phyloP scores from a whole-genome alignment of 768 basidiomycete species.

The Leucosporidium creatinivorum region DNA sequence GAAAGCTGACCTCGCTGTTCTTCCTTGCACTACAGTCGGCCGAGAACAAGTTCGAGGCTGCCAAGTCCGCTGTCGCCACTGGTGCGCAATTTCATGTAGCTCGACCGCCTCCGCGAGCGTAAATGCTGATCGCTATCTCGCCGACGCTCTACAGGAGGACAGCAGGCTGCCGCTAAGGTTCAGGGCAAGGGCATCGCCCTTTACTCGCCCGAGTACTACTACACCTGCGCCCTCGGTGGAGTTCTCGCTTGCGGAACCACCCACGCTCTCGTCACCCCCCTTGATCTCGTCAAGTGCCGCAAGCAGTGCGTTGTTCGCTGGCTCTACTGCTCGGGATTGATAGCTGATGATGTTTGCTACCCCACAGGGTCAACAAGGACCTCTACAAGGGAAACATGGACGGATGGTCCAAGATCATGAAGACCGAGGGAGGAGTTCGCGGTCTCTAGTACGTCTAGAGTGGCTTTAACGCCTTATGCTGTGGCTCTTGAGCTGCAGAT shows the following conservation, averaged over 20 bases:
- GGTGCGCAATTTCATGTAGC: constrained; percentile 1
- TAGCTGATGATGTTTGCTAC: too few relatives aligned
- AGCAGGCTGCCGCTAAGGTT: constrained; percentile 18
- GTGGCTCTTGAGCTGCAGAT: background rate
- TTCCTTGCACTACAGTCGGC: constrained; percentile 8
- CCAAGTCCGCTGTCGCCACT: constrained; percentile 14
- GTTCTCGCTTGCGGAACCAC: constrained; percentile 78
- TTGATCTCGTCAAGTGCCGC: constrained; percentile 39
- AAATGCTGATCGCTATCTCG: background rate
- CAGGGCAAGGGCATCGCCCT: constrained; percentile 27
- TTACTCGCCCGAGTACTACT: constrained; percentile 38
- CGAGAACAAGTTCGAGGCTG: constrained; percentile 25
- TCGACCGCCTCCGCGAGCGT: too few relatives aligned
- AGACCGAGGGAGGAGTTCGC: constrained; percentile 32
- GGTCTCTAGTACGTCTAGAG: constrained; percentile 32
- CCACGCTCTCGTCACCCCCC: constrained; percentile 49
- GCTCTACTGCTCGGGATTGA: background rate
- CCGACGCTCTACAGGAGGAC: background rate
- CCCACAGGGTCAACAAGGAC: constrained; percentile 34
- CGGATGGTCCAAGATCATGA: constrained; percentile 37
- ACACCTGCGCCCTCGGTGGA: constrained; percentile 84
- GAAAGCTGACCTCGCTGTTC: background rate
- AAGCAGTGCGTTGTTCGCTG: constrained; percentile 22
- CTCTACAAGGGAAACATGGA: constrained; percentile 37
- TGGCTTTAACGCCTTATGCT: background rate